Conservation (phyloP, 148 eudicot genomes). For the Cornus kousa region DNA sequence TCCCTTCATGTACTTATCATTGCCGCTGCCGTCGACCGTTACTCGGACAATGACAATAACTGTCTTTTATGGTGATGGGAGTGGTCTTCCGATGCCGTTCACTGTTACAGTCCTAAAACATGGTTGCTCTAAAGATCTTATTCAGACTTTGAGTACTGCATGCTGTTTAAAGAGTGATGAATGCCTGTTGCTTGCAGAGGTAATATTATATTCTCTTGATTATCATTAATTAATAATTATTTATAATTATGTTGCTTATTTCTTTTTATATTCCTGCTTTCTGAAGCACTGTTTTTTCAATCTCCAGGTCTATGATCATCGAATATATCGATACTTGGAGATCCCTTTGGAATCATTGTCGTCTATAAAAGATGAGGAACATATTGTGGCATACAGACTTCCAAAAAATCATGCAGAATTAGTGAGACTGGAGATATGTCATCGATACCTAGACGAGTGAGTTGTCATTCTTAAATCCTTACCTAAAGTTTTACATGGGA, state of each 20-base stretch:
- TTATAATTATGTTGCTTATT: neutral
- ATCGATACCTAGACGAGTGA: slow-evolving; percentile 68
- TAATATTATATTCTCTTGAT: slow-evolving; percentile 14
- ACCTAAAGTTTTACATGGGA: neutral
- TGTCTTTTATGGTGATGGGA: slow-evolving; percentile 83
- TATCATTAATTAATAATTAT: slow-evolving; percentile 7
- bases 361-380: slow-evolving; percentile 84
- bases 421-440: slow-evolving; percentile 74
- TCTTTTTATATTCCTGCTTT: neutral
- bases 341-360: slow-evolving; percentile 56
- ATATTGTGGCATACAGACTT: slow-evolving; percentile 84
- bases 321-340: slow-evolving; percentile 63
- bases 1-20: slow-evolving; percentile 95
- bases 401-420: slow-evolving; percentile 50
- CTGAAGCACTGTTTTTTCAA: slow-evolving; percentile 15
- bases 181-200: slow-evolving; percentile 94
- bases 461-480: slow-evolving; percentile 16
- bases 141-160: slow-evolving; percentile 55
- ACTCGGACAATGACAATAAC: slow-evolving; percentile 83
- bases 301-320: slow-evolving; percentile 70
- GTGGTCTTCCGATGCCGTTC: slow-evolving; percentile 83
- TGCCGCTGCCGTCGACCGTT: slow-evolving; percentile 87
- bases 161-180: slow-evolving; percentile 80
- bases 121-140: slow-evolving; percentile 79
- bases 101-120: slow-evolving; percentile 73